Evolutionary conservation across 2,329 filamentous ascomycete genomes (phyloP).

Genomic region (Penicillium psychrosexuale): DNA sequence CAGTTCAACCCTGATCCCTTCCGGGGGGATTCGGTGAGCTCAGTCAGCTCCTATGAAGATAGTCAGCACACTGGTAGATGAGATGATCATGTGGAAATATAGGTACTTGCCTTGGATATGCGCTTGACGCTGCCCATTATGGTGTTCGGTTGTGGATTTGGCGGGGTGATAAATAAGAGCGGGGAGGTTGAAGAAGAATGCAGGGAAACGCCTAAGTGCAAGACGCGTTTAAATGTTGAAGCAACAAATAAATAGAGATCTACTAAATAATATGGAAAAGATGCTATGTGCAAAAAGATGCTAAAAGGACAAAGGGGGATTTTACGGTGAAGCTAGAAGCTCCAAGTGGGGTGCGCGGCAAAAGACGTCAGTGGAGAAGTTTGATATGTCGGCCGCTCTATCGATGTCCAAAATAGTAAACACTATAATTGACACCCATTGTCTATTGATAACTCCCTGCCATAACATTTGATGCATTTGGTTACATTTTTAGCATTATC

Average conservation of each 20-base stretch:
- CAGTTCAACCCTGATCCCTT: slow-evolving; percentile 56
- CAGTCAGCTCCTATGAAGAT: slow-evolving; percentile 55
- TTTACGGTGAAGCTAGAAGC: slow-evolving; percentile 13
- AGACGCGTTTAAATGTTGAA: background rate
- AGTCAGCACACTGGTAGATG: background rate
- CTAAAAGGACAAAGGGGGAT: background rate
- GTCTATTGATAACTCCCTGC: background rate
- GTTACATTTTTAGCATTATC: background rate
- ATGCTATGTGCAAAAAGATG: background rate
- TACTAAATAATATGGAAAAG: background rate
- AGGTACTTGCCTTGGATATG: slow-evolving; percentile 43
- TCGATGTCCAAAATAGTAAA: background rate
- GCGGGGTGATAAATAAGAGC: slow-evolving; percentile 14
- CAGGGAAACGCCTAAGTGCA: background rate
- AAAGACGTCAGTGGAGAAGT: slow-evolving; percentile 21
- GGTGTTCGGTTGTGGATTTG: slow-evolving; percentile 5
- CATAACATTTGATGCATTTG: background rate
- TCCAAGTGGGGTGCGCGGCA: slow-evolving; percentile 11
- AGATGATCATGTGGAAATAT: background rate
- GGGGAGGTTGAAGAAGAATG: slow-evolving; percentile 9
- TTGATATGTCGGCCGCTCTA: background rate
- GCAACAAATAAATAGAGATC: background rate
- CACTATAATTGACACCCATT: background rate
- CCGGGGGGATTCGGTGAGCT: slow-evolving; percentile 54
- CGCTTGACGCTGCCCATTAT: slow-evolving; percentile 47